Conservation (phyloP, 257 asterid species). For the Solanum gracilifrons region DNA sequence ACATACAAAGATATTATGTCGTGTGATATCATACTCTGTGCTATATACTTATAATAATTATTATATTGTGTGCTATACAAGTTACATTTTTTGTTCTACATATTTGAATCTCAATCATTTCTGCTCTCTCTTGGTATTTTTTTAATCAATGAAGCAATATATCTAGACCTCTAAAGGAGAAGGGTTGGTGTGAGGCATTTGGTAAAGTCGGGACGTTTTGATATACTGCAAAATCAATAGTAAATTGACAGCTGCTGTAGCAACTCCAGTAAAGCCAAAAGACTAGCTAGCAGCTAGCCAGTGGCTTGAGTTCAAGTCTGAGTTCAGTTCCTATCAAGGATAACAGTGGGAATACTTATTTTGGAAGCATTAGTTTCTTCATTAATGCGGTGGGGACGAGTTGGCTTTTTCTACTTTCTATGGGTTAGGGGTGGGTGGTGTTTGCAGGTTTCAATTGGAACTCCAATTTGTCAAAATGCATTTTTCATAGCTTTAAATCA, state of each 20-base stretch:
- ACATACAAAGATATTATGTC: background rate
- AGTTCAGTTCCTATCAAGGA: background rate
- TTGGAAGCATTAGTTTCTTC: background rate
- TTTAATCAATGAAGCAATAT: background rate
- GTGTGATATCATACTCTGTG: background rate
- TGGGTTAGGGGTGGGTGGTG: background rate
- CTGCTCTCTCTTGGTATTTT: background rate
- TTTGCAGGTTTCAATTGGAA: background rate
- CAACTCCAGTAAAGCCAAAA: background rate
- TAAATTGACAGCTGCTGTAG: background rate
- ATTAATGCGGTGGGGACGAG: background rate
- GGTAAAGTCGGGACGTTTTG: background rate
- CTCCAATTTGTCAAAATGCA: background rate
- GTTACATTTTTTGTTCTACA: background rate
- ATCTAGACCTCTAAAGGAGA: background rate
- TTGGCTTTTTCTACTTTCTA: background rate
- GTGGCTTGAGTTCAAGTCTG: background rate
- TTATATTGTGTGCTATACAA: background rate
- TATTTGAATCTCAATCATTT: background rate
- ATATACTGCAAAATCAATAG: background rate
- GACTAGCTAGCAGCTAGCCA: background rate
- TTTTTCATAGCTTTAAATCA: background rate
- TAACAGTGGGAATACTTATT: background rate
- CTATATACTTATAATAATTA: background rate
- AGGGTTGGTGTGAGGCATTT: background rate